A percentile compares a stretch with the other conserved stretches of the same genome.
Conservation (phyloP, 1,139 yeast genomes). For the Magnusiomyces clavatus region DNA sequence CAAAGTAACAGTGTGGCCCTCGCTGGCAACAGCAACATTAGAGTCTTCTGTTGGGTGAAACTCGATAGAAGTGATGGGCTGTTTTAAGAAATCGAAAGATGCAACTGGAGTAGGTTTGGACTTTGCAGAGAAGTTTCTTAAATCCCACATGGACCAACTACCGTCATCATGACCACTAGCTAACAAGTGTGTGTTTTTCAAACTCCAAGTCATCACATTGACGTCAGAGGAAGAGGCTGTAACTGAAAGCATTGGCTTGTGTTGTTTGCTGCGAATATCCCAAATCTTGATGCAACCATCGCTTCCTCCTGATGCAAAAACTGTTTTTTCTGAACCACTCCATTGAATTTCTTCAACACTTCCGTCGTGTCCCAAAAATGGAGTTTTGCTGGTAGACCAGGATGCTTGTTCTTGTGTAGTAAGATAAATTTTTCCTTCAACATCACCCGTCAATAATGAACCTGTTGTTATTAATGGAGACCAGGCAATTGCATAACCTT, state of each 20-base stretch:
- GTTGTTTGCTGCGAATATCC: conserved; percentile 93
- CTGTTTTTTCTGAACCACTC: conserved; percentile 88
- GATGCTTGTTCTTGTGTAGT: conserved; percentile 70
- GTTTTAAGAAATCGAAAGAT: conserved; percentile 81
- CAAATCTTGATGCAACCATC: conserved; percentile 91
- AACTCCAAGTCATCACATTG: conserved; percentile 95
- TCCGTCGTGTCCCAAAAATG: conserved; percentile 49
- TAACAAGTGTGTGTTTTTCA: conserved; percentile 71
- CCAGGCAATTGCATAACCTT: conserved; percentile 98
- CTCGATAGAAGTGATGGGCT: conserved; percentile 86
- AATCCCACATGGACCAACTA: conserved; percentile 96
- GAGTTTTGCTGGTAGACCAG: conserved; percentile 83
- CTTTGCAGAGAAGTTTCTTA: conserved; percentile 61
- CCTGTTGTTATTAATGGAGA: conserved; percentile 80
- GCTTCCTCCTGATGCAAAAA: conserved; percentile 86
- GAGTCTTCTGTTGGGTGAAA: conserved; percentile 96
- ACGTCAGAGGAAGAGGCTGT: conserved; percentile 78
- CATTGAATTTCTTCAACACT: conserved; percentile 96
- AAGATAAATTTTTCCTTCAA: conserved; percentile 70
- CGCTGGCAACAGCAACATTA: conserved; percentile 89
- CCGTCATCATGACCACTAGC: conserved; percentile 99
- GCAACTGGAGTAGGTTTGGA: conserved; percentile 61
- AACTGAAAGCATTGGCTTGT: conserved; percentile 82
- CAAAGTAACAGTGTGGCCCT: conserved; percentile 90
- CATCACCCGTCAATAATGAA: conserved; percentile 80